Evolutionary conservation across 257 asterid genomes (phyloP).

Genomic region (Oldenlandia corymbosa): DNA sequence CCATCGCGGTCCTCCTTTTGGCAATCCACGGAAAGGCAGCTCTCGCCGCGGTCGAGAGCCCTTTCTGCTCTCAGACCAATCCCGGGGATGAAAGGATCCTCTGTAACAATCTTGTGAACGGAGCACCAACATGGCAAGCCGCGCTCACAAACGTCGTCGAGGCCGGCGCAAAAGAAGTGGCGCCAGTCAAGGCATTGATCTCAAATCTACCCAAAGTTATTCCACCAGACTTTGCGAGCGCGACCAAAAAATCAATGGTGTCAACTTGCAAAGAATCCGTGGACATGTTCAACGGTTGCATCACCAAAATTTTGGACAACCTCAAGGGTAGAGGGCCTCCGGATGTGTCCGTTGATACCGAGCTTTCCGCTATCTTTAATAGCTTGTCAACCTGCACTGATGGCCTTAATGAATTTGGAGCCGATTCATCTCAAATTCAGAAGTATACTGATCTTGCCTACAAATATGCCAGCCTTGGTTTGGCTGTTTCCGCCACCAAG

Average conservation of each 20-base stretch:
- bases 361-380: conserved; percentile 11
- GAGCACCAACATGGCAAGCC: conserved; percentile 16
- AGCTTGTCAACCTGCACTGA: conserved; percentile 19
- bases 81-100: background rate
- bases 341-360: background rate
- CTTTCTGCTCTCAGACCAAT: conserved; percentile 5
- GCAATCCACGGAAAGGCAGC: conserved; percentile 1
- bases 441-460: background rate
- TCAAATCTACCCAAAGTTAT: background rate
- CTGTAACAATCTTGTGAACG: conserved; percentile 19
- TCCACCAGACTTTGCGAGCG: background rate
- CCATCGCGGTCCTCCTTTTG: background rate
- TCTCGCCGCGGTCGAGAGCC: background rate
- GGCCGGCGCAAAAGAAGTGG: background rate
- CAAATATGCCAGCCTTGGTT: conserved; percentile 15
- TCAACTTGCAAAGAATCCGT: conserved; percentile 4
- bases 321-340: conserved; percentile 1
- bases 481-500: conserved; percentile 8
- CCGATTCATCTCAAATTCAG: background rate
- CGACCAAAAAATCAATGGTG: background rate
- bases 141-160: conserved; percentile 17
- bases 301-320: background rate
- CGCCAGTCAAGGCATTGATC: background rate
- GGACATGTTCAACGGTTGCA: background rate
- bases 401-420: conserved; percentile 18